Base-by-base conservation (phyloP, 108 stramenopile genomes). In the Discostella stelligeroides region DNA sequence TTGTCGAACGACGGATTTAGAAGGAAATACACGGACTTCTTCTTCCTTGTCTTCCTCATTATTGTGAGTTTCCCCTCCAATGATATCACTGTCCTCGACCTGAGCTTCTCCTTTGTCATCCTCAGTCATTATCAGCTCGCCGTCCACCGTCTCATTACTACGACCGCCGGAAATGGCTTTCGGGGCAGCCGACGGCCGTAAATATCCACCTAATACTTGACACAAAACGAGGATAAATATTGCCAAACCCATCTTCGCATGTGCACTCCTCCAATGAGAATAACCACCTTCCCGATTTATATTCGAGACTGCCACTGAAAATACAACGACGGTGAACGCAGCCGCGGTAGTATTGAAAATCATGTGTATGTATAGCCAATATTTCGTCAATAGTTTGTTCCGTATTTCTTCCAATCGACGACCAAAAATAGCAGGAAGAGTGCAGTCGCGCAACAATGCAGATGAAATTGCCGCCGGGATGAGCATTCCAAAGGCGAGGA, bases 291-390 rank as follows among this genome's bases (percentile, higher is more conserved):
- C 79, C 21, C 57, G 43, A 2, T 42, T 55, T 1, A 60, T 64
- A 9, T 60, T 80, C 9, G 68, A 75, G 20, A 75, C 74, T 6
- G 79, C 79, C 21, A 80, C 12, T 2, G 62, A 58, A 40, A 80
- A 80, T 12, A 63, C 74, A n/a, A 71, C 45, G 7, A 80, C 10
- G 10, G 79, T 80, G 30, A 73, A 64, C 37, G 75, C 21, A 56
- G 57, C 72, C 8, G 64, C 63, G 10, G 70, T 1, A 17, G 68
- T 45, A 54, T 80, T 80, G 25, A 68, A 59, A 3, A 69, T 74
- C 10, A 70, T 40, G 40, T 80, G 79, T 15, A 70, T 45, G 34
- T 75, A 53, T 1, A 80, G 46, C 79, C 79, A 80, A 42, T 60
- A 68, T 21, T 63, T 48, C 38, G 64, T 47, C 1, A 73, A 18